Evolutionary conservation across 352 stramenopile genomes (phyloP), one percentile per base, ranked within the genome.

Genomic region (Aphanomyces cochlioides): DNA sequence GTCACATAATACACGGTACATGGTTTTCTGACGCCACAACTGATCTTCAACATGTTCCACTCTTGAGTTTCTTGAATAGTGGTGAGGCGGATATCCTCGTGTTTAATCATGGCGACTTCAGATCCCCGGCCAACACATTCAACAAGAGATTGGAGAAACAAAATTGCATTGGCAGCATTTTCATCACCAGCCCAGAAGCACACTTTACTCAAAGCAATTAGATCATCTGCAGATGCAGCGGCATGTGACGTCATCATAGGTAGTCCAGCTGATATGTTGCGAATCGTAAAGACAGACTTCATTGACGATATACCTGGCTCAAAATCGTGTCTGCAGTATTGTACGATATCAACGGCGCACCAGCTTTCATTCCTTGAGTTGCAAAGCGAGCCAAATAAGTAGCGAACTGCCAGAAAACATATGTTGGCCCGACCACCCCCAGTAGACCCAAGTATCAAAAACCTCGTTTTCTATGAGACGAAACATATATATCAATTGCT

Each of bases 1-100:
- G 43, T 50, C n/a, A n/a, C n/a, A n/a, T n/a, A n/a, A n/a, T n/a
- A n/a, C n/a, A n/a, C 17, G 1, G 36, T 58, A 58, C 50, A 1
- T 58, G 19, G 50, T 58, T 36, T 58, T 36, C 36, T 58, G 50
- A 12, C 50, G 21, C 50, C 50, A 58, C 36, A 58, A 36, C 1
- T 2, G 17, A 58, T 58, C 36, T 19, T 58, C 7, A 58, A 19
- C 1, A 36, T 12, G 1, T 58, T 19, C 50, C 50, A 58, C 1
- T 19, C 50, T 28, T 19, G 15, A 17, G 36, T 58, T 1, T 58
- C 50, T 36, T 28, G 50, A 36, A 19, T 36, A 28, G 50, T 37
- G 36, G 17, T 36, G 21, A 58, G 8, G 8, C 17, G 2, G 21
- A 58, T 58, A 28, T 58, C 50, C 8, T 36, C 36, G 50, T 58